These are phyloP conservation scores for Pseudotsuga menziesii DNA, from an alignment of 75 land plant species.

Conservation along the genomic window DNA sequence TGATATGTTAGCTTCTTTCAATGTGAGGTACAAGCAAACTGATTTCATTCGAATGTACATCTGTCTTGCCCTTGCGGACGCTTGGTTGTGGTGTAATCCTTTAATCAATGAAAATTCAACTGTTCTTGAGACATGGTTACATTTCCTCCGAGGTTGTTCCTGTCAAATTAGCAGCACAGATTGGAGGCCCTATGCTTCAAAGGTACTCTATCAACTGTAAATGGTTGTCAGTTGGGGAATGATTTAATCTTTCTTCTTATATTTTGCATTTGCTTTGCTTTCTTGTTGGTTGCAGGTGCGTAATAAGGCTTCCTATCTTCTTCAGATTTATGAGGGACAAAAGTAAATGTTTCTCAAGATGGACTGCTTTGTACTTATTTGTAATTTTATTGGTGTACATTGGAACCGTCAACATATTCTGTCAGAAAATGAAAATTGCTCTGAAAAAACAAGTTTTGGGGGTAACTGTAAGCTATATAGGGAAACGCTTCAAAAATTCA, in stretches of 20 bases:
- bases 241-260: not conserved
- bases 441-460: too few species aligned
- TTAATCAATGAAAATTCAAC: constrained; percentile 15
- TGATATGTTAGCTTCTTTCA: constrained; percentile 23
- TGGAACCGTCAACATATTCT: too few species aligned
- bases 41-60: constrained; percentile 46
- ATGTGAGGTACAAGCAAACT: constrained; percentile 48
- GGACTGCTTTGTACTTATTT: not conserved
- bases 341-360: not conserved
- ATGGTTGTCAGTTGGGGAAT: not conserved
- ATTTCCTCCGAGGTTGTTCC: constrained; percentile 46
- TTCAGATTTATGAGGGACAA: constrained; percentile 29
- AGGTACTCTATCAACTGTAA: constrained; percentile 22
- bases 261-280: not conserved
- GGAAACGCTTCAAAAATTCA: too few species aligned
- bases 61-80: constrained; percentile 49
- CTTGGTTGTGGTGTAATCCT: constrained; percentile 40
- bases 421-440: too few species aligned
- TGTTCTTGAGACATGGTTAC: constrained; percentile 31
- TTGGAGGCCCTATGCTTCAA: constrained; percentile 59
- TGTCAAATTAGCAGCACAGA: constrained; percentile 48
- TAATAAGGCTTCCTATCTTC: constrained; percentile 55
- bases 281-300: constrained; percentile 40
- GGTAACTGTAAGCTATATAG: too few species aligned
- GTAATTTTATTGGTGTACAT: not conserved